Base-by-base conservation (phyloP, 2,329 filamentous ascomycete genomes). In the Acrocalymma vagum region DNA sequence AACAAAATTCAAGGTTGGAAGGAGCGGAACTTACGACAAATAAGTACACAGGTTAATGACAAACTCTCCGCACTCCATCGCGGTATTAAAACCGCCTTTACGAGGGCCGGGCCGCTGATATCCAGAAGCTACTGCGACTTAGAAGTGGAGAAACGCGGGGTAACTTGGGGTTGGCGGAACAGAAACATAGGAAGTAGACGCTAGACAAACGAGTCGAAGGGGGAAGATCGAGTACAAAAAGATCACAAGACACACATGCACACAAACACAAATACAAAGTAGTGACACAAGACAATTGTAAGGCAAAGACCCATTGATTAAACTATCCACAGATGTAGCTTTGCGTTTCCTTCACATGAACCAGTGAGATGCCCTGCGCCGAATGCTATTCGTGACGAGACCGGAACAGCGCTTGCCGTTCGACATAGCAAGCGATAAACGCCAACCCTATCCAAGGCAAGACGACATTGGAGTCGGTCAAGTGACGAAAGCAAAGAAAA, bases 261-360 rank as follows among this genome's bases (percentile, higher is more conserved):
- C 9, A 21, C 20, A 40, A 6, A 17, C 30, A 33, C 21, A 22
- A 18, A 17, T 10, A 35, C 28, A 32, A 29, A 22, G 15, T 11
- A 29, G 42, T 56, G 51, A 53, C 42, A 45, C 48, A 57, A 51
- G 35, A 27, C 29, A 41, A 13, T 28, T 26, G 39, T 43, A 53
- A 43, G 33, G 41, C 41, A 45, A 42, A 30, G 49, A 48, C 48
- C 45, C 50, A 43, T 66, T 64, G 61, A 67, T 68, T 68, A 68
- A n/a, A 62, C 59, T 69, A 69, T 69, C 61, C 58, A 67, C 63
- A 68, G 47, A 53, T 60, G 48, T 57, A 60, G 48, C 62, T 57
- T 49, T 49, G 47, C 53, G 55, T 52, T 62, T 53, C 54, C 53
- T 50, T 53, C 53, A 55, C 55, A 29, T 53, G 44, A 47, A 48